A percentile compares a stretch with the other conserved stretches of the same genome.
These are phyloP conservation scores for Colletotrichum australisinense DNA, from an alignment of 2,329 filamentous ascomycete genomes.

Conservation along the genomic window DNA sequence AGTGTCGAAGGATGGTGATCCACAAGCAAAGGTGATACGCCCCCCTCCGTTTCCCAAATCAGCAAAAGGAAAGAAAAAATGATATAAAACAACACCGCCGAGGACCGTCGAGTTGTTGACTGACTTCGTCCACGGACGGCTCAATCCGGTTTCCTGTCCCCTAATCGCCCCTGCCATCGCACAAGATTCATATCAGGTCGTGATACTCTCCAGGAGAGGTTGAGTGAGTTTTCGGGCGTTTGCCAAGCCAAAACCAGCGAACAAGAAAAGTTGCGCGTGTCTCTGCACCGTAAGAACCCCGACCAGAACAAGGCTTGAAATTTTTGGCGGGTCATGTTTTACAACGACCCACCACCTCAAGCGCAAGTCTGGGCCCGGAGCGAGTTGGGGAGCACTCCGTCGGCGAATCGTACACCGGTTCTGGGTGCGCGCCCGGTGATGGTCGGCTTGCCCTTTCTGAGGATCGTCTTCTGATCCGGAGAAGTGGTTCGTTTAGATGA, in stretches of 20 bases:
- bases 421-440: constrained; percentile 50
- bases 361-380: constrained; percentile 49
- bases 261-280: constrained; percentile 29
- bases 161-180: constrained; percentile 34
- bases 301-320: constrained; percentile 33
- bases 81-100: constrained; percentile 27
- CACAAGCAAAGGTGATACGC: constrained; percentile 35
- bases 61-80: constrained; percentile 24
- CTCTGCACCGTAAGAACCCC: constrained; percentile 16
- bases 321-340: constrained; percentile 31
- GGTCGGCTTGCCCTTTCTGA: constrained; percentile 55
- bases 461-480: constrained; percentile 55
- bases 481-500: constrained; percentile 52
- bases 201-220: constrained; percentile 36
- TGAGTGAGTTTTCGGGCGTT: constrained; percentile 36
- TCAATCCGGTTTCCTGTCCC: constrained; percentile 33
- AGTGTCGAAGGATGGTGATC: constrained; percentile 35
- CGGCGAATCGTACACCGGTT: constrained; percentile 55
- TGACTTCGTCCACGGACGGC: constrained; percentile 22
- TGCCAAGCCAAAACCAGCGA: constrained; percentile 35
- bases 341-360: constrained; percentile 41
- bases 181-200: constrained; percentile 36
- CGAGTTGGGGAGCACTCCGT: constrained; percentile 48
- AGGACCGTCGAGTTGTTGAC: neutral
- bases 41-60: constrained; percentile 23